Conservation (phyloP, 2,329 filamentous ascomycete genomes). For the Aspergillus pseudoviridinutans region DNA sequence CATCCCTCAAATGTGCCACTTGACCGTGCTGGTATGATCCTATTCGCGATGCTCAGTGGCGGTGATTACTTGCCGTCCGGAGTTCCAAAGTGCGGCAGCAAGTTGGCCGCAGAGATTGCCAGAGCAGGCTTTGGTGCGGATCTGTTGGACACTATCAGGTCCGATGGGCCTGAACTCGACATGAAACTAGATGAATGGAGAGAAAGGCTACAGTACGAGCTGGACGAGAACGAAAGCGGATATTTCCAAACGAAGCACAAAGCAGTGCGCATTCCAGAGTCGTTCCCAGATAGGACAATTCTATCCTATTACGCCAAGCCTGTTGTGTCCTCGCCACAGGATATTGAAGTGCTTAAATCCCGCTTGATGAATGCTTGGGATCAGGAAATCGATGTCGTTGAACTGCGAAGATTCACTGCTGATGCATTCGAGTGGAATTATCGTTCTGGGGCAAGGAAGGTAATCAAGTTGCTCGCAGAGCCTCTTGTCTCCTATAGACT, state of each 20-base stretch:
- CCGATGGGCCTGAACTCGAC: slow-evolving; percentile 24
- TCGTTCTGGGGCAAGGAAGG: slow-evolving; percentile 74
- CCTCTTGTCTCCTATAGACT: slow-evolving; percentile 65
- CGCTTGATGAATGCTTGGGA: slow-evolving; percentile 56
- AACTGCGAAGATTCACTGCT: slow-evolving; percentile 68
- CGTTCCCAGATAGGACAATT: slow-evolving; percentile 75
- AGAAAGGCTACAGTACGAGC: slow-evolving; percentile 65
- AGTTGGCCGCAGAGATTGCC: slow-evolving; percentile 84
- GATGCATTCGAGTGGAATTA: slow-evolving; percentile 86
- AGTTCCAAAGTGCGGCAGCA: slow-evolving; percentile 80
- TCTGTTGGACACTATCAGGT: slow-evolving; percentile 61
- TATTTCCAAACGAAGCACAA: slow-evolving; percentile 75
- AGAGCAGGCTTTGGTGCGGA: slow-evolving; percentile 78
- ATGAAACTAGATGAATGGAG: slow-evolving; percentile 62
- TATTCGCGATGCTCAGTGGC: slow-evolving; percentile 91
- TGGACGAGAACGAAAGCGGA: slow-evolving; percentile 77
- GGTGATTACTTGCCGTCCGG: slow-evolving; percentile 91
- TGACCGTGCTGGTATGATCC: slow-evolving; percentile 82
- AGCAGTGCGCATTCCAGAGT: slow-evolving; percentile 68
- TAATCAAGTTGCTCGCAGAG: slow-evolving; percentile 75
- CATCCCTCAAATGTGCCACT: slow-evolving; percentile 43
- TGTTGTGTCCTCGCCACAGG: slow-evolving; percentile 63
- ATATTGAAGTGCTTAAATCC: slow-evolving; percentile 52
- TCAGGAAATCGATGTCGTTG: slow-evolving; percentile 59
- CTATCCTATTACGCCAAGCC: slow-evolving; percentile 86